phyloP scores from a whole-genome alignment of 2,329 filamentous ascomycete species.

The Trichoderma koningiopsis region DNA sequence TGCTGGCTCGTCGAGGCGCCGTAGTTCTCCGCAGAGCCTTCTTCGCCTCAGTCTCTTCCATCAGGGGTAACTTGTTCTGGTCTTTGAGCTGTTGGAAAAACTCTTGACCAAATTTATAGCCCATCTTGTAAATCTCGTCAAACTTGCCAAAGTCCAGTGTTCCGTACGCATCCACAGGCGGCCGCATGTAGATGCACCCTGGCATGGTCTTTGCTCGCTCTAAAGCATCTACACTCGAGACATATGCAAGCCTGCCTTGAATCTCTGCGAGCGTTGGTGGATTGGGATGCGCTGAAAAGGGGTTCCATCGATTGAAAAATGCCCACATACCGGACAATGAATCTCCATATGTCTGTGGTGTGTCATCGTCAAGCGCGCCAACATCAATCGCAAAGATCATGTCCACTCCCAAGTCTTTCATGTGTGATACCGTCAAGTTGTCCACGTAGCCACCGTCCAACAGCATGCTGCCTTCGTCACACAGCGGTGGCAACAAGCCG shows the following conservation, averaged over 20 bases:
- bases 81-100: conserved; percentile 77
- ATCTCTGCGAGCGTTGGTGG: conserved; percentile 95
- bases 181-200: conserved; percentile 94
- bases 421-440: conserved; percentile 94
- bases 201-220: conserved; percentile 89
- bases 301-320: conserved; percentile 94
- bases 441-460: conserved; percentile 96
- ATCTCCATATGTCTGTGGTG: conserved; percentile 90
- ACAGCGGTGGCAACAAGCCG: conserved; percentile 87
- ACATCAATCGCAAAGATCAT: conserved; percentile 96
- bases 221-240: conserved; percentile 89
- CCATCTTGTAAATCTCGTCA: conserved; percentile 91
- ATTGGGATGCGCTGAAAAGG: conserved; percentile 84
- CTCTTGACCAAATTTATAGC: conserved; percentile 81
- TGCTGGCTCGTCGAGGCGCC: conserved; percentile 77
- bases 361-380: conserved; percentile 86
- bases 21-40: conserved; percentile 75
- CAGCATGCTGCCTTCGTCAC: conserved; percentile 95
- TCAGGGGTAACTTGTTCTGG: conserved; percentile 71
- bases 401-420: conserved; percentile 91
- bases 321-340: conserved; percentile 95
- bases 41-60: conserved; percentile 75
- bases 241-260: conserved; percentile 90
- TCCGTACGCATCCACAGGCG: conserved; percentile 89
- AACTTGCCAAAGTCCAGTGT: conserved; percentile 97